Evolutionary conservation across 441 rosid species (phyloP).

Genomic region (Oxalis stricta): DNA sequence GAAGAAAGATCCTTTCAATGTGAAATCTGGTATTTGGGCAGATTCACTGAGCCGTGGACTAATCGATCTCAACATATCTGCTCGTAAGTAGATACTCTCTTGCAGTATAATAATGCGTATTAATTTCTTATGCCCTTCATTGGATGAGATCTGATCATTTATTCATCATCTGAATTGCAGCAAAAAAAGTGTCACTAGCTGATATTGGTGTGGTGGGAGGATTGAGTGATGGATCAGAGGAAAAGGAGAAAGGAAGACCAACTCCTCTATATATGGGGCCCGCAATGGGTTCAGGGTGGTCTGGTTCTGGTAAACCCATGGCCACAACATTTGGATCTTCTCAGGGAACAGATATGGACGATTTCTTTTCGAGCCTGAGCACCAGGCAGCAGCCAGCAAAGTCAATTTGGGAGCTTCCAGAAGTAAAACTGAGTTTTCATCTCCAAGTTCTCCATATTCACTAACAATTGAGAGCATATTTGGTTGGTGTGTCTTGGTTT

Average conservation of each 20-base stretch:
- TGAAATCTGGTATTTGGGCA: constrained; percentile 94
- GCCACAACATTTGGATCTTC: constrained; percentile 26
- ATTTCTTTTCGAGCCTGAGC: constrained; percentile 56
- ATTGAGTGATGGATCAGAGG: constrained; percentile 41
- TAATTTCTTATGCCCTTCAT: too few relatives aligned
- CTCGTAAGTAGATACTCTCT: constrained; percentile 49
- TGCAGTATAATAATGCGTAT: not conserved
- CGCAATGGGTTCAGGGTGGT: constrained; percentile 87
- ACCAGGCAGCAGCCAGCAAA: constrained; percentile 45
- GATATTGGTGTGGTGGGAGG: constrained; percentile 66
- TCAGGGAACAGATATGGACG: constrained; percentile 33
- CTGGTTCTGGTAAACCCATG: constrained; percentile 59
- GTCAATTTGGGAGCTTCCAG: constrained; percentile 49
- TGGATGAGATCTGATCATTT: too few relatives aligned
- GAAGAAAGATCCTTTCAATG: constrained; percentile 55
- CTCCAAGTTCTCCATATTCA: too few relatives aligned
- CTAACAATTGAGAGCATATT: too few relatives aligned
- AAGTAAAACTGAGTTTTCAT: too few relatives aligned
- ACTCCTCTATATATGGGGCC: constrained; percentile 63
- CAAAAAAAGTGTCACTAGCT: constrained; percentile 80
- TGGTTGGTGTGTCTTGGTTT: too few relatives aligned
- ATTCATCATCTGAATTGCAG: constrained; percentile 39
- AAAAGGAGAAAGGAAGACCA: constrained; percentile 45
- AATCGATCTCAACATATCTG: constrained; percentile 93
- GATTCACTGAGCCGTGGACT: constrained; percentile 92